A percentile compares a stretch with the other conserved stretches of the same genome.
phyloP scores from a whole-genome alignment of 106 monocot species.

The Allium cepa region DNA sequence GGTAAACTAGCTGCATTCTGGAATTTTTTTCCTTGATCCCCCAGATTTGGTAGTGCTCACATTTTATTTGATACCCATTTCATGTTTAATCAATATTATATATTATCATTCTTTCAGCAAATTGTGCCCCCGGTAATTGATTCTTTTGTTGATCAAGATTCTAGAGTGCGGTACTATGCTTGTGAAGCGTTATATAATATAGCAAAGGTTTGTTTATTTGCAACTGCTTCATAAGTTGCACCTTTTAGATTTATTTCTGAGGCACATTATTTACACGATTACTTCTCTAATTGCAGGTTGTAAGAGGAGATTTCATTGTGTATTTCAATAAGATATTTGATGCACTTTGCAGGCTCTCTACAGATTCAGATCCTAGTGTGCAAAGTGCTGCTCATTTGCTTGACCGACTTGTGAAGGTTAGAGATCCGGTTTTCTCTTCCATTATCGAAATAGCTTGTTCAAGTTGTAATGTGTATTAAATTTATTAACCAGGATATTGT shows the following conservation, averaged over 20 bases:
- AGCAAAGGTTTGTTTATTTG: slow-evolving; percentile 65
- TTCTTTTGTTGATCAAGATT: slow-evolving; percentile 85
- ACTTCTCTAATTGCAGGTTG: slow-evolving; percentile 45
- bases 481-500: slow-evolving; percentile 13
- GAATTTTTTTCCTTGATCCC: not conserved
- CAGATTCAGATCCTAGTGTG: slow-evolving; percentile 85
- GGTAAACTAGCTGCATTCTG: not conserved
- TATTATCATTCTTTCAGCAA: slow-evolving; percentile 34
- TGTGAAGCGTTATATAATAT: slow-evolving; percentile 99
- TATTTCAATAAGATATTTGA: slow-evolving; percentile 99
- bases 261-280: not conserved
- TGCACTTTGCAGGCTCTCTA: slow-evolving; percentile 96
- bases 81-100: not conserved
- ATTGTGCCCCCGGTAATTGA: slow-evolving; percentile 91
- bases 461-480: slow-evolving; percentile 7
- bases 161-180: slow-evolving; percentile 98
- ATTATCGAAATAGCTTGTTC: not conserved
- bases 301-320: slow-evolving; percentile 93
- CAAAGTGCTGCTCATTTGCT: slow-evolving; percentile 99
- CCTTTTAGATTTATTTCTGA: not conserved
- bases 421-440: not conserved
- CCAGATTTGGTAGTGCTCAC: not conserved
- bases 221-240: not conserved
- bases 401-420: slow-evolving; percentile 92
- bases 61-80: not conserved